Evolutionary conservation across 2,329 filamentous ascomycete species (phyloP), one percentile per base, ranked within the genome.

Genomic region (Orbilia quercus): DNA sequence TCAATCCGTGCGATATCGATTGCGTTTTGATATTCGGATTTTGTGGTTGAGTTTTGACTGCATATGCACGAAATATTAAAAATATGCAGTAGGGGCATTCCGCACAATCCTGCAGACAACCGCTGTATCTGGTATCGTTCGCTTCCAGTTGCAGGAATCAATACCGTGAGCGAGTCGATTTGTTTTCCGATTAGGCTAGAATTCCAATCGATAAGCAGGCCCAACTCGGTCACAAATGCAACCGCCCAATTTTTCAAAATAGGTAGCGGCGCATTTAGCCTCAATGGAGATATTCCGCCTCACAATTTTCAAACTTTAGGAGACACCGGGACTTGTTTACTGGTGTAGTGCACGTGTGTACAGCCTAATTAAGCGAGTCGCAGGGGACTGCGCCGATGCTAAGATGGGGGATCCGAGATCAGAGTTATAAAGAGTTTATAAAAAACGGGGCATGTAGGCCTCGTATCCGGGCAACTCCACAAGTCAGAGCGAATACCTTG

Each of bases 201-300:
- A 59, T 67, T 53, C 54, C 45, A 59, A 60, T 69, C 54, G 48
- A 67, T 58, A 45, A 45, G 28, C 28, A 31, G 28, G 28, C 28
- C 9, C 28, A 9, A 9, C 9, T 31, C 28, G 4, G 28, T 36
- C 45, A 40, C 18, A 28, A 34, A 25, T 42, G 34, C 20, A n/a
- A n/a, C n/a, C n/a, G n/a, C n/a, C n/a, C 5, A 34, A 65, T 14
- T 16, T 16, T 45, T 42, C 45, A 48, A 59, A 62, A 42, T 47
- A 54, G 64, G 55, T 54, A 55, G 40, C 23, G 12, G 31, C 16
- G 31, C 48, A 69, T 69, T 69, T 69, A 69, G 64, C 64, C 64
- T 69, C 64, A 69, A 69, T 69, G 55, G 64, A 69, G 47, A 69
- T 69, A 55, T 55, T 67, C 63, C 64, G 55, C 51, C 63, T 67